phyloP scores from a whole-genome alignment of 129 eudicot genomes.

The Lactuca sativa region DNA sequence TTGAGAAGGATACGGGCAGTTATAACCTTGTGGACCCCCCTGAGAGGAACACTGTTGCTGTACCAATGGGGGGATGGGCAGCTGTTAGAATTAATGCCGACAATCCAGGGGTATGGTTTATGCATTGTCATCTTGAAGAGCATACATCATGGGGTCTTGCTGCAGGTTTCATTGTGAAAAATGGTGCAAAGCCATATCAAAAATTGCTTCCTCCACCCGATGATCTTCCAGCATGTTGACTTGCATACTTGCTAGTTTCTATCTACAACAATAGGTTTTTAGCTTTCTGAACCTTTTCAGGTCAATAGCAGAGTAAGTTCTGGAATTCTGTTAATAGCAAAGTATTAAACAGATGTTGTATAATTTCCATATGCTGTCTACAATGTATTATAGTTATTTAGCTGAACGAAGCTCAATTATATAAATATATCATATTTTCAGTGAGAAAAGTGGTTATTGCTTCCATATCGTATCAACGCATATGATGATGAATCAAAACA shows the following conservation, averaged over 20 bases:
- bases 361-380: background rate
- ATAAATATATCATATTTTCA: no score
- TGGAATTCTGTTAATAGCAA: background rate
- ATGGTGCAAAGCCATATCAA: slow-evolving; percentile 53
- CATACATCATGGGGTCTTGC: slow-evolving; percentile 89
- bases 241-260: slow-evolving; percentile 4
- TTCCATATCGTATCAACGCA: no score
- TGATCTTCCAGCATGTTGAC: slow-evolving; percentile 70
- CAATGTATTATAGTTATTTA: background rate
- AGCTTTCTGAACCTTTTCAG: background rate
- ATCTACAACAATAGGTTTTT: background rate
- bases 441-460: no score
- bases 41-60: slow-evolving; percentile 84
- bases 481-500: no score
- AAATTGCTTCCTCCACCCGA: slow-evolving; percentile 66
- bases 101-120: slow-evolving; percentile 89
- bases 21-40: slow-evolving; percentile 81
- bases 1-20: slow-evolving; percentile 33
- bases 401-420: no score
- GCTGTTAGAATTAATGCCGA: slow-evolving; percentile 57
- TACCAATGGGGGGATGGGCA: slow-evolving; percentile 88
- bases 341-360: background rate
- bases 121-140: slow-evolving; percentile 83
- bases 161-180: slow-evolving; percentile 53
- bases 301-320: background rate